Percentiles rank a stretch among this genome's conserved stretches.
Conservation (phyloP, 495 filamentous ascomycete species). For the Lichenothelia convexa region DNA sequence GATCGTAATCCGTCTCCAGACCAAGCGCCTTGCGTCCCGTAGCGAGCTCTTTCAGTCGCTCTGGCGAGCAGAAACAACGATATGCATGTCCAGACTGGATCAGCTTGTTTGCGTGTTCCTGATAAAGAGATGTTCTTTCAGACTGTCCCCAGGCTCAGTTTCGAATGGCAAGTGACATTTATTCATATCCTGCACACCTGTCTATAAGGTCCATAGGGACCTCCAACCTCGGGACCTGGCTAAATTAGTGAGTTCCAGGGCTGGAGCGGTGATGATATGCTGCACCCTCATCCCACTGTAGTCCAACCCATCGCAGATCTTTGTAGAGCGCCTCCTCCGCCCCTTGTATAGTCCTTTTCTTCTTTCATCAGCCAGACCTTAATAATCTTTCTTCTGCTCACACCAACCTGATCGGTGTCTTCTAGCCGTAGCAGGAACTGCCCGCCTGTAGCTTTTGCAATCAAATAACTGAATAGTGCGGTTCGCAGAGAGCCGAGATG, state of each 20-base stretch:
- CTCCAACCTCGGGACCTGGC: conserved; percentile 58
- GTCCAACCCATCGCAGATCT: conserved; percentile 73
- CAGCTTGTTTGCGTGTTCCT: conserved; percentile 49
- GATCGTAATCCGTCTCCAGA: conserved; percentile 52
- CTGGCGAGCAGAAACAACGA: conserved; percentile 75
- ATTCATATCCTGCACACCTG: conserved; percentile 40
- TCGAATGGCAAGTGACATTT: too few relatives aligned
- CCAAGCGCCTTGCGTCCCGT: conserved; percentile 38
- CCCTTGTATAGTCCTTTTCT: conserved; percentile 62
- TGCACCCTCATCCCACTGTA: conserved; percentile 85
- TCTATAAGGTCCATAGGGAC: conserved; percentile 69
- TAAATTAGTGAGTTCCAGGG: neutral
- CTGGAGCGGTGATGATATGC: neutral
- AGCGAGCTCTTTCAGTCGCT: conserved; percentile 47
- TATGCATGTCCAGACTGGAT: conserved; percentile 59
- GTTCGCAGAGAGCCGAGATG: conserved; percentile 85
- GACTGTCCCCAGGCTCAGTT: too few relatives aligned
- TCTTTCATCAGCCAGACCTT: conserved; percentile 19
- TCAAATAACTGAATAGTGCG: conserved; percentile 78
- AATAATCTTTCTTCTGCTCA: neutral
- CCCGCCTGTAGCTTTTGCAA: conserved; percentile 75
- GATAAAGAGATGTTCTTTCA: conserved; percentile 58
- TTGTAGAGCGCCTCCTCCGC: conserved; percentile 59
- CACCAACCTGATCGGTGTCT: conserved; percentile 77
- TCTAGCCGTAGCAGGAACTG: conserved; percentile 85